These are phyloP conservation scores for Neoarthrinium moseri DNA, from an alignment of 2,329 filamentous ascomycete species.

Conservation along the genomic window DNA sequence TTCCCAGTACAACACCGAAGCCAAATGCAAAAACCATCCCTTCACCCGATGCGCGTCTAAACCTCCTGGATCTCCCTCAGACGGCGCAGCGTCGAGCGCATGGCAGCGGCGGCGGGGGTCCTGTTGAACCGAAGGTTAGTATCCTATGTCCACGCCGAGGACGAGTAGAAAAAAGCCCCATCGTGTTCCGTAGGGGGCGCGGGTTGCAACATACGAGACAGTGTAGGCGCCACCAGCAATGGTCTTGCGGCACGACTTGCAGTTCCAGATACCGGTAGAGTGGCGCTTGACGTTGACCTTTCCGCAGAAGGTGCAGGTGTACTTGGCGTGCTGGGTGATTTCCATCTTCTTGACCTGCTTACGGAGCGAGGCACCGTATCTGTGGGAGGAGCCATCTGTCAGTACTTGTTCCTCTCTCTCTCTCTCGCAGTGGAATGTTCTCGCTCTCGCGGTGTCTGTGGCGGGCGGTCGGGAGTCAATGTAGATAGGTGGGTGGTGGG, in stretches of 20 bases:
- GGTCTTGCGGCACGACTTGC: slow-evolving; percentile 92
- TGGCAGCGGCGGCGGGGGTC: slow-evolving; percentile 89
- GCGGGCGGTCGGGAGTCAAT: not conserved
- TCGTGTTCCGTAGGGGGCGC: not conserved
- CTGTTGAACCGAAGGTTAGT: no score
- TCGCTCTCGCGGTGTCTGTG: not conserved
- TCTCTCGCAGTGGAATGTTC: not conserved
- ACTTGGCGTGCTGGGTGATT: slow-evolving; percentile 97
- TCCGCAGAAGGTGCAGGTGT: slow-evolving; percentile 97
- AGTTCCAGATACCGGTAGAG: slow-evolving; percentile 95
- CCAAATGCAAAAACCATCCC: slow-evolving; percentile 25
- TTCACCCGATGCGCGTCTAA: slow-evolving; percentile 49
- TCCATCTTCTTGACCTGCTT: slow-evolving; percentile 99
- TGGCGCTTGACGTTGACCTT: slow-evolving; percentile 92
- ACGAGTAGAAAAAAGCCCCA: slow-evolving; percentile 1
- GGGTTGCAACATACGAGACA: slow-evolving; percentile 79
- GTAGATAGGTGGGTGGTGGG: no score
- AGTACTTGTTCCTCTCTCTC: not conserved
- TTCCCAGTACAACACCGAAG: slow-evolving; percentile 28
- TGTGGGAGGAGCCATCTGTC: slow-evolving; percentile 34
- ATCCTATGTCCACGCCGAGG: no score
- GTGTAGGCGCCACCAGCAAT: slow-evolving; percentile 92
- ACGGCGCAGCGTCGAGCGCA: slow-evolving; percentile 94
- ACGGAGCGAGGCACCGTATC: slow-evolving; percentile 98
- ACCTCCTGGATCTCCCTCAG: slow-evolving; percentile 97